Percentiles rank a stretch among this genome's conserved stretches.
These are phyloP conservation scores for Bertia moriformis DNA, from an alignment of 2,329 filamentous ascomycete species.

Conservation along the genomic window DNA sequence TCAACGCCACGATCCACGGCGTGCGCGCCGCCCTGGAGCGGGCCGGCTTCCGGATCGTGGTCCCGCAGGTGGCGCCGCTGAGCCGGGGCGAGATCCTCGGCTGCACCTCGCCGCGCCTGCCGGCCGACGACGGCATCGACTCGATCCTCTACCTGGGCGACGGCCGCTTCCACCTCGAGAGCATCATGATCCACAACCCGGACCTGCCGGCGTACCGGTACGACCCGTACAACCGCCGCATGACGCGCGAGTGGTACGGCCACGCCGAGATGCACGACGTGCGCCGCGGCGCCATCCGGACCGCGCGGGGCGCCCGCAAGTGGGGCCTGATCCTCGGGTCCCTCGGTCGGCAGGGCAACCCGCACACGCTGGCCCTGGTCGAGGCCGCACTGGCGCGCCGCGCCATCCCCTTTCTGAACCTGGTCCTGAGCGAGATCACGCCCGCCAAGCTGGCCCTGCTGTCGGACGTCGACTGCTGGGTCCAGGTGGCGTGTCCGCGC, in stretches of 20 bases:
- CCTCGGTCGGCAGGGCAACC: conserved; percentile 85
- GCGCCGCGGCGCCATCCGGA: conserved; percentile 60
- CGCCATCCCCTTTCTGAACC: conserved; percentile 68
- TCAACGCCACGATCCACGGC: conserved; percentile 91
- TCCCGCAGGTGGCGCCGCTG: conserved; percentile 83
- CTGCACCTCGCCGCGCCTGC: conserved; percentile 75
- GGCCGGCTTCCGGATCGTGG: conserved; percentile 73
- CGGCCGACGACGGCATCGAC: conserved; percentile 46
- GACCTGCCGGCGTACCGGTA: conserved; percentile 82
- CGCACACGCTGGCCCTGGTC: conserved; percentile 77
- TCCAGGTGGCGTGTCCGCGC: conserved; percentile 92
- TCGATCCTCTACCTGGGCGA: conserved; percentile 81
- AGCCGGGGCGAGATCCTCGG: conserved; percentile 92
- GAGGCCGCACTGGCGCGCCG: conserved; percentile 59
- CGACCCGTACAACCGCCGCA: conserved; percentile 82
- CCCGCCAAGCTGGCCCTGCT: conserved; percentile 89
- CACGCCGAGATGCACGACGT: conserved; percentile 81
- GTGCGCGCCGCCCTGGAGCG: conserved; percentile 66
- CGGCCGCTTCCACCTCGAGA: conserved; percentile 89
- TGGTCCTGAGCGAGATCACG: conserved; percentile 88
- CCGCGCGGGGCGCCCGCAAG: conserved; percentile 64
- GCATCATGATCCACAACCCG: conserved; percentile 98
- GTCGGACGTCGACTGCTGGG: conserved; percentile 90
- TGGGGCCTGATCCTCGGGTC: conserved; percentile 93
- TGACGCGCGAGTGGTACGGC: conserved; percentile 82